Conservation (phyloP, 2,329 filamentous ascomycete species). For the Orbilia javanica region DNA sequence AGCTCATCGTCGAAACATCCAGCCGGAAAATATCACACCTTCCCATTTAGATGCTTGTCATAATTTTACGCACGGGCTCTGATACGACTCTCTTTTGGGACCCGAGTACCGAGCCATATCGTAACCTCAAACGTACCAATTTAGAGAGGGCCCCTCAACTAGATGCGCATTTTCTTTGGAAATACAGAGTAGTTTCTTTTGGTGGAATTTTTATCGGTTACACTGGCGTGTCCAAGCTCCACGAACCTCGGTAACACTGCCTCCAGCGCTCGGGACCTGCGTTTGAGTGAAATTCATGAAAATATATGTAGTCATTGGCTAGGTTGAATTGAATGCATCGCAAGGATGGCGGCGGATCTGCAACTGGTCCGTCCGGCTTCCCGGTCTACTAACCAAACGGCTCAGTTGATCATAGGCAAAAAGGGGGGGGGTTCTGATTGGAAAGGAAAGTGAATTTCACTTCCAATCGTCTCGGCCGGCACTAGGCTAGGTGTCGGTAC, state of each 20-base stretch:
- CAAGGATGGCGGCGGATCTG: neutral
- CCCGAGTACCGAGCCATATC: neutral
- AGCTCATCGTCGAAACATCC: neutral
- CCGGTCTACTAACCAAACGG: neutral
- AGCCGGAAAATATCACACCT: neutral
- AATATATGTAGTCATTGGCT: neutral
- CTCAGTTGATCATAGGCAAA: neutral
- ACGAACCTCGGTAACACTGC: slow-evolving; percentile 5
- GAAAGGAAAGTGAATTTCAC: neutral
- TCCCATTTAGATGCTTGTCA: neutral
- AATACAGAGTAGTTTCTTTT: slow-evolving; percentile 2
- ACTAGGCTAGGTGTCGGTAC: neutral
- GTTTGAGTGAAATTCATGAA: slow-evolving; percentile 13
- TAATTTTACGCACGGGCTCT: neutral
- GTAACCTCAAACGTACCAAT: neutral
- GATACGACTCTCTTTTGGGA: neutral
- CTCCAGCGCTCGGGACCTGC: neutral
- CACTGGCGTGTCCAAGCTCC: neutral
- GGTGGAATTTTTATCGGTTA: neutral
- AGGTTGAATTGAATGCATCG: neutral
- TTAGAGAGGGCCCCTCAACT: neutral
- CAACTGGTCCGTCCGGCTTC: slow-evolving; percentile 1
- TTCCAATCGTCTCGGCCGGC: neutral
- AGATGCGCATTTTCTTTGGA: neutral
- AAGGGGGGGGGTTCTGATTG: slow-evolving; percentile 11